A percentile compares a stretch with the other conserved stretches of the same genome.
Conservation (phyloP, 179 eudicot genomes). For the Spergularia azorica region DNA sequence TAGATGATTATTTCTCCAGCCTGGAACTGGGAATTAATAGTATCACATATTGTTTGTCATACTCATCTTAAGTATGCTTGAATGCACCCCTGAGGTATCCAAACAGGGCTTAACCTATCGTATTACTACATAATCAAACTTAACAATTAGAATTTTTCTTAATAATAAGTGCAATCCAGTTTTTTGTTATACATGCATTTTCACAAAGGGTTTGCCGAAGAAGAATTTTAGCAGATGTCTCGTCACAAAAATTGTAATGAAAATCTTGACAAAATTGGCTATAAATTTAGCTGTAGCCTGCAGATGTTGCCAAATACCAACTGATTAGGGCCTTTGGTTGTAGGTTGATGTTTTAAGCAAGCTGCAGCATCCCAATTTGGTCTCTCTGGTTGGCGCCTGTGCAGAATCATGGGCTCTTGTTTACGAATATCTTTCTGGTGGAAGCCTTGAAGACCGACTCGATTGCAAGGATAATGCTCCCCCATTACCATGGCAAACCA, state of each 20-base stretch:
- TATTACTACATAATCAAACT: slow-evolving; percentile 4
- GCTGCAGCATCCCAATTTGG: slow-evolving; percentile 76
- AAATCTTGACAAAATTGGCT: too few relatives aligned
- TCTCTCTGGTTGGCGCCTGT: slow-evolving; percentile 82
- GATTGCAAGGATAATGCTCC: slow-evolving; percentile 64
- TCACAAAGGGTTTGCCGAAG: slow-evolving; percentile 22
- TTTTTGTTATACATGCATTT: slow-evolving; percentile 22
- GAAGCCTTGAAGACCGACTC: slow-evolving; percentile 89
- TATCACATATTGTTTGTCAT: too few relatives aligned
- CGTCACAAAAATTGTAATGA: slow-evolving; percentile 17
- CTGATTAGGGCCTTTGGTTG: not conserved
- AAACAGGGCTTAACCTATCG: slow-evolving; percentile 20
- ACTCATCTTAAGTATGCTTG: too few relatives aligned
- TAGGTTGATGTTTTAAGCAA: slow-evolving; percentile 80
- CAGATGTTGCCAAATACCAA: not conserved
- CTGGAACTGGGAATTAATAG: too few relatives aligned
- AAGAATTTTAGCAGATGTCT: slow-evolving; percentile 24
- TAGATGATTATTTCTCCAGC: too few relatives aligned
- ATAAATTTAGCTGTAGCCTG: not conserved
- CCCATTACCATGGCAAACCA: slow-evolving; percentile 74
- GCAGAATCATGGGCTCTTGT: slow-evolving; percentile 59
- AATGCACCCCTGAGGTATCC: too few relatives aligned
- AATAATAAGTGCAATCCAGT: slow-evolving; percentile 11
- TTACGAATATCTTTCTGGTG: slow-evolving; percentile 77
- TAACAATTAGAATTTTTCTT: slow-evolving; percentile 17